These are phyloP conservation scores for Trichosporon sp. DNA, from an alignment of 1,284 basidiomycete species.

Conservation along the genomic window DNA sequence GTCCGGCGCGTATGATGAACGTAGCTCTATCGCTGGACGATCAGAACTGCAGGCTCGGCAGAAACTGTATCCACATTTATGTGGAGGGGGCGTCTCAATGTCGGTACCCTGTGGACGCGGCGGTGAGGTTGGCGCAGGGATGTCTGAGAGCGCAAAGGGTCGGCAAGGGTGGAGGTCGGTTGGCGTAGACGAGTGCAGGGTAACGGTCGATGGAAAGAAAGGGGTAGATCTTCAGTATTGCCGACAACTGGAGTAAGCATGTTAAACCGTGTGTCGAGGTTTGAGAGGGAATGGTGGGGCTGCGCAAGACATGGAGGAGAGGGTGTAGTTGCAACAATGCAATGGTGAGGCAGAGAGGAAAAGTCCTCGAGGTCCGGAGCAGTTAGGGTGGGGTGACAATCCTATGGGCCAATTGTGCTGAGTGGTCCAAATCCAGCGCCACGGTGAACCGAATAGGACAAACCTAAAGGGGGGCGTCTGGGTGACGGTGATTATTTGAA, in stretches of 20 bases:
- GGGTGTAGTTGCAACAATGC: background rate
- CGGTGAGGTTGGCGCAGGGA: background rate
- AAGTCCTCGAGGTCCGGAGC: background rate
- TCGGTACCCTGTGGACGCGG: background rate
- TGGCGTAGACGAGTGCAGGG: conserved; percentile 7
- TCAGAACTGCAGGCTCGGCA: background rate
- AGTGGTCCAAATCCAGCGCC: background rate
- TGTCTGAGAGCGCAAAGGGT: conserved; percentile 12
- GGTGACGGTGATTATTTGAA: background rate
- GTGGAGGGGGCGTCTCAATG: conserved; percentile 1
- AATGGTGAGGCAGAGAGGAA: background rate
- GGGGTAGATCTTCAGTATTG: background rate
- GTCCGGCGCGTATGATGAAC: background rate
- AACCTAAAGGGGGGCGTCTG: background rate
- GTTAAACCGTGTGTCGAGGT: background rate
- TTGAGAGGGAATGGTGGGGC: background rate
- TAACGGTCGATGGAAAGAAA: no score
- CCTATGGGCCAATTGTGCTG: background rate
- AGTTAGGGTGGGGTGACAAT: conserved; percentile 1
- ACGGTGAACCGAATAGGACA: conserved; percentile 10
- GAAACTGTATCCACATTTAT: background rate
- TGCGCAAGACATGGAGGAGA: background rate
- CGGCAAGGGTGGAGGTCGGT: conserved; percentile 11
- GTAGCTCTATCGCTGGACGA: background rate
- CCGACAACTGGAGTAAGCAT: conserved; percentile 7